These are phyloP conservation scores for Nowakowskiella sp. DNA, from an alignment of 192 early-diverging fungal species.

Conservation along the genomic window DNA sequence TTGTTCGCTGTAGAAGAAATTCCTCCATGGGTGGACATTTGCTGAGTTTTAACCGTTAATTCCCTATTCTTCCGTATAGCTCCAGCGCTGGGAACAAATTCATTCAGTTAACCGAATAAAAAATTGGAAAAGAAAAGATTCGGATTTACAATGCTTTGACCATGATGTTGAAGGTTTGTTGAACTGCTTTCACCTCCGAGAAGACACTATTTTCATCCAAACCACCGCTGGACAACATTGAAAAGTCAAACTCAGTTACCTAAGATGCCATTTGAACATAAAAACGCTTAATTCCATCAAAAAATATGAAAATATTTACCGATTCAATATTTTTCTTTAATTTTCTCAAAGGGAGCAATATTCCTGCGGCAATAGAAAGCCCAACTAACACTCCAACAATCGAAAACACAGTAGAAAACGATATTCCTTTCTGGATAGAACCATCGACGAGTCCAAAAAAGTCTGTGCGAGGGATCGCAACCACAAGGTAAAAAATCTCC, in stretches of 20 bases:
- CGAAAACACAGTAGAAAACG: not conserved
- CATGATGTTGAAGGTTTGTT: not conserved
- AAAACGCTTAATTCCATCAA: too few relatives aligned
- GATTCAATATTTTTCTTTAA: not conserved
- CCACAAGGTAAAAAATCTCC: not conserved
- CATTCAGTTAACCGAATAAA: not conserved
- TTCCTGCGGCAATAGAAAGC: not conserved
- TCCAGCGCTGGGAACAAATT: not conserved
- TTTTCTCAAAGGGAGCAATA: not conserved
- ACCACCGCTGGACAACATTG: too few relatives aligned
- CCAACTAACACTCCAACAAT: not conserved
- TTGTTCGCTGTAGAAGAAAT: too few relatives aligned
- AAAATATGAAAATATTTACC: not conserved
- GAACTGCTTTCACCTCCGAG: not conserved
- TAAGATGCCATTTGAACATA: too few relatives aligned
- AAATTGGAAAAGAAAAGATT: too few relatives aligned
- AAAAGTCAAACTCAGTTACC: too few relatives aligned
- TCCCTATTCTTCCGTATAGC: not conserved
- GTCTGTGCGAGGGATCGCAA: not conserved
- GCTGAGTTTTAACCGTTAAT: too few relatives aligned
- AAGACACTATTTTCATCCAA: not conserved
- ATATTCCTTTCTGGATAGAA: not conserved
- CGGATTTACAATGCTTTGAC: conserved; percentile 1
- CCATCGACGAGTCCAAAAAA: not conserved
- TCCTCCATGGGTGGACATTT: too few relatives aligned